phyloP scores from a whole-genome alignment of 345 rosid genomes.

The Hirschfeldia incana region DNA sequence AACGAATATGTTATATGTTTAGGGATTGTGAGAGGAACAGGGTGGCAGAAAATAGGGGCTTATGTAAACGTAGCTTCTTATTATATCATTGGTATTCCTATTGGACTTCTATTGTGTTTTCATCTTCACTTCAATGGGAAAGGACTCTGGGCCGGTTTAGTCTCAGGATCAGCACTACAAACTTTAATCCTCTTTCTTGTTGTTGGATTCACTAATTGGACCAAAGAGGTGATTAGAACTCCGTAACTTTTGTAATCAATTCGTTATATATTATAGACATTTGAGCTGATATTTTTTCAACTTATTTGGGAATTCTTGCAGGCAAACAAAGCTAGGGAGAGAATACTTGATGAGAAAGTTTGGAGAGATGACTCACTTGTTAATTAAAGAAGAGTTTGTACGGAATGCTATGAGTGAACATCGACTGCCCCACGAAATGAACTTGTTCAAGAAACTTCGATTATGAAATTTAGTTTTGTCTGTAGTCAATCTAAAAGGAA shows the following conservation, averaged over 20 bases:
- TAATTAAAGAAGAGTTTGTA: neutral
- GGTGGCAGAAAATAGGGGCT: constrained; percentile 69
- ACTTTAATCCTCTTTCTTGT: constrained; percentile 44
- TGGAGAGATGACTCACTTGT: constrained; percentile 15
- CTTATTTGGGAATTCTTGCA: constrained; percentile 30
- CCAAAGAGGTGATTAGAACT: constrained; percentile 46
- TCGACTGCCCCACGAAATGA: neutral
- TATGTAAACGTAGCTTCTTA: constrained; percentile 61
- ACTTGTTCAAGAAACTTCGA: constrained; percentile 4
- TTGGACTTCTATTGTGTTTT: constrained; percentile 49
- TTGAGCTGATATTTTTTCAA: neutral
- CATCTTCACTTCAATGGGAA: constrained; percentile 43
- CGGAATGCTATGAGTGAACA: neutral
- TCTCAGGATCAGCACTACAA: constrained; percentile 54
- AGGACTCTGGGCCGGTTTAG: constrained; percentile 65
- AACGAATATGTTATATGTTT: neutral
- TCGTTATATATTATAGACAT: neutral
- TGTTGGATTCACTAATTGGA: constrained; percentile 54
- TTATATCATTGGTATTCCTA: constrained; percentile 58
- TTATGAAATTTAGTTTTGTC: neutral
- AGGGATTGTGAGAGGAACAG: constrained; percentile 73
- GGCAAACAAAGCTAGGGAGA: constrained; percentile 46
- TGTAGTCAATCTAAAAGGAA: neutral
- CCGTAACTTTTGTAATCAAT: neutral
- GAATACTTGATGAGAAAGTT: constrained; percentile 39